Evolutionary conservation across 83 land plant species (phyloP).

Genomic region (Isoetes engelmannii): DNA sequence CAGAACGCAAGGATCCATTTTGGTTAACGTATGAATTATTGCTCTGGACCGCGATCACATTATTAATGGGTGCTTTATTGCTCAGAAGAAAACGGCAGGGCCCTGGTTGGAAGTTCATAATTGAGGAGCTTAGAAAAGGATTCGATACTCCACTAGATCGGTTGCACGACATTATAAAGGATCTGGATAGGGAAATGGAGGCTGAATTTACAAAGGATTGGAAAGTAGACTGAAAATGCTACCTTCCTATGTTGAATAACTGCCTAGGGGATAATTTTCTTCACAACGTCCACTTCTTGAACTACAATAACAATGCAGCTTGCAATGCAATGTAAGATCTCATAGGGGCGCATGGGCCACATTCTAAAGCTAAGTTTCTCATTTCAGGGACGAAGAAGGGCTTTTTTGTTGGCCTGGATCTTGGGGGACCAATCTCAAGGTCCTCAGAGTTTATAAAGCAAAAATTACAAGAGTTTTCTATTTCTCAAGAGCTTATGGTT

Average conservation of each 20-base stretch:
- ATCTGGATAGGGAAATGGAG: background rate
- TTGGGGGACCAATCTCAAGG: constrained; percentile 10
- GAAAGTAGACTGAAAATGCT: constrained; percentile 3
- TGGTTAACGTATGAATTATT: no score
- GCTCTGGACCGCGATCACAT: no score
- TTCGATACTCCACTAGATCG: background rate
- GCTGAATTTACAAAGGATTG: background rate
- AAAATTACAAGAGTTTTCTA: constrained; percentile 9
- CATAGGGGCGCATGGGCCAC: background rate
- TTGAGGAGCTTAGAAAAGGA: no score
- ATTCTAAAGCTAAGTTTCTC: background rate
- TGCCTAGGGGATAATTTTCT: constrained; percentile 4
- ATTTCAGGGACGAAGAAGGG: constrained; percentile 2
- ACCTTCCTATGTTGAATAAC: background rate
- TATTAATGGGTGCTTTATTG: no score
- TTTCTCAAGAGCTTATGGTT: constrained; percentile 6
- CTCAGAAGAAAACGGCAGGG: no score
- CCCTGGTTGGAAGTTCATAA: no score
- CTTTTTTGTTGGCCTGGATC: background rate
- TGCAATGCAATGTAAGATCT: background rate
- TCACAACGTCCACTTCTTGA: no score
- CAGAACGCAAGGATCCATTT: no score
- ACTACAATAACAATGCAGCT: background rate
- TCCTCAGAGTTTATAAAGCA: constrained; percentile 7
- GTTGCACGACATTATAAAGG: background rate